Evolutionary conservation across 2,329 filamentous ascomycete genomes (phyloP).

Genomic region (Fusarium sublunatum): DNA sequence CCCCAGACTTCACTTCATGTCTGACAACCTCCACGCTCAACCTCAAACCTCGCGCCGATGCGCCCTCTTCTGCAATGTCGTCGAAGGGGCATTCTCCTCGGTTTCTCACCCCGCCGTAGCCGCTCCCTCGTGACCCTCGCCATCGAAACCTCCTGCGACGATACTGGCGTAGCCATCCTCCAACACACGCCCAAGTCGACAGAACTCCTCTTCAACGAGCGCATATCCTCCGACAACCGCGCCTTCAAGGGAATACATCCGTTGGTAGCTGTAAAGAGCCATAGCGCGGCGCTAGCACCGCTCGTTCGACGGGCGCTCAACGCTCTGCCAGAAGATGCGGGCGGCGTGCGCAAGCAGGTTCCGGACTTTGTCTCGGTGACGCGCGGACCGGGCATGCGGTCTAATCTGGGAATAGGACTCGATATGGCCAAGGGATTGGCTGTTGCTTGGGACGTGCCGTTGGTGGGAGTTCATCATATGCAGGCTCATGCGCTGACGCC

Average conservation of each 20-base stretch:
- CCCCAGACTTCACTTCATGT: conserved; percentile 6
- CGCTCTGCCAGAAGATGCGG: conserved; percentile 56
- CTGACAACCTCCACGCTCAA: not conserved
- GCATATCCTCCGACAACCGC: conserved; percentile 82
- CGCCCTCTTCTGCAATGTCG: conserved; percentile 17
- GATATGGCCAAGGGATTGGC: conserved; percentile 89
- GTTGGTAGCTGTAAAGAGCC: conserved; percentile 76
- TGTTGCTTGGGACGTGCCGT: conserved; percentile 82
- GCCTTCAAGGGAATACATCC: conserved; percentile 84
- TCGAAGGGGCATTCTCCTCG: conserved; percentile 1
- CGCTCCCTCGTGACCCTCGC: conserved; percentile 69
- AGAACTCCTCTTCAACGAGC: conserved; percentile 80
- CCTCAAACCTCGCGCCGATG: conserved; percentile 28
- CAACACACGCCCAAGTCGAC: conserved; percentile 65
- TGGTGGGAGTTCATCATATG: conserved; percentile 95
- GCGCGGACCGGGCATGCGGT: conserved; percentile 87
- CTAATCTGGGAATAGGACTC: conserved; percentile 81
- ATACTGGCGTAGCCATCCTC: conserved; percentile 88
- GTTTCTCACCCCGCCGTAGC: not conserved
- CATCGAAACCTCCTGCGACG: conserved; percentile 90
- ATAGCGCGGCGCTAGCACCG: conserved; percentile 75
- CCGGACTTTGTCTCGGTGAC: conserved; percentile 92
- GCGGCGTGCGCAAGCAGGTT: conserved; percentile 50
- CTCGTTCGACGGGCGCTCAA: conserved; percentile 74
- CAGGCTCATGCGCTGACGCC: conserved; percentile 94